A percentile compares a stretch with the other conserved stretches of the same genome.
phyloP scores from a whole-genome alignment of 1,284 basidiomycete species.

The Tilletia horrida region DNA sequence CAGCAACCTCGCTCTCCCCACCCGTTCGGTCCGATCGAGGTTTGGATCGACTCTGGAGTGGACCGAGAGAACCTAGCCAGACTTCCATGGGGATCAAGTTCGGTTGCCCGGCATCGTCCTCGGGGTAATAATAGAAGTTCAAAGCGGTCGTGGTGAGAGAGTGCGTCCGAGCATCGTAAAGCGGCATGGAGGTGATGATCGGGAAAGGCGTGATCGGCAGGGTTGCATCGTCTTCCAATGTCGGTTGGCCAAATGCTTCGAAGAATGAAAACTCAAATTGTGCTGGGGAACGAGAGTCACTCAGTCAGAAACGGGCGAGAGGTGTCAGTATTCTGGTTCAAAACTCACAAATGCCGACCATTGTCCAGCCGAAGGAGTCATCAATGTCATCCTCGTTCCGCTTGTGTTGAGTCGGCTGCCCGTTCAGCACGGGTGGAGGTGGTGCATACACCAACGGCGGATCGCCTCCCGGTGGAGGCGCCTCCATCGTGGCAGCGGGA shows the following conservation, averaged over 20 bases:
- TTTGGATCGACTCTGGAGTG: slow-evolving; percentile 58
- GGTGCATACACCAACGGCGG: slow-evolving; percentile 34
- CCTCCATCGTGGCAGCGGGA: slow-evolving; percentile 1
- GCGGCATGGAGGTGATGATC: slow-evolving; percentile 74
- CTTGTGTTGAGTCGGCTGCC: slow-evolving; percentile 63
- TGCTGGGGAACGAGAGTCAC: slow-evolving; percentile 58
- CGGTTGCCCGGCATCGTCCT: slow-evolving; percentile 58
- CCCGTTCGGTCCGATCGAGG: slow-evolving; percentile 14
- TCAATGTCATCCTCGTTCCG: slow-evolving; percentile 79
- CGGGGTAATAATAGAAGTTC: slow-evolving; percentile 64
- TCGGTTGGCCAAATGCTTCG: slow-evolving; percentile 76
- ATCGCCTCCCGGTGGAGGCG: neutral
- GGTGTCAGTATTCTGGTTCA: slow-evolving; percentile 8
- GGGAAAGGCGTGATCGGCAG: slow-evolving; percentile 74
- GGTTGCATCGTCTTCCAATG: slow-evolving; percentile 64
- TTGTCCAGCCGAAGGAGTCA: slow-evolving; percentile 91
- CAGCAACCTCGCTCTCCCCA: slow-evolving; percentile 32
- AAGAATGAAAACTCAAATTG: slow-evolving; percentile 93
- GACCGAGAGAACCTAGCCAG: slow-evolving; percentile 83
- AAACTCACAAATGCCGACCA: slow-evolving; percentile 84
- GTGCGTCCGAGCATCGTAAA: slow-evolving; percentile 69
- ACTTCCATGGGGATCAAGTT: slow-evolving; percentile 67
- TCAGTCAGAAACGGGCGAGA: neutral
- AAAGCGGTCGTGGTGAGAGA: slow-evolving; percentile 77
- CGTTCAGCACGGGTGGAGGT: slow-evolving; percentile 2